These are phyloP conservation scores for Leavenworthia alabamica DNA, from an alignment of 345 rosid species.

Conservation along the genomic window DNA sequence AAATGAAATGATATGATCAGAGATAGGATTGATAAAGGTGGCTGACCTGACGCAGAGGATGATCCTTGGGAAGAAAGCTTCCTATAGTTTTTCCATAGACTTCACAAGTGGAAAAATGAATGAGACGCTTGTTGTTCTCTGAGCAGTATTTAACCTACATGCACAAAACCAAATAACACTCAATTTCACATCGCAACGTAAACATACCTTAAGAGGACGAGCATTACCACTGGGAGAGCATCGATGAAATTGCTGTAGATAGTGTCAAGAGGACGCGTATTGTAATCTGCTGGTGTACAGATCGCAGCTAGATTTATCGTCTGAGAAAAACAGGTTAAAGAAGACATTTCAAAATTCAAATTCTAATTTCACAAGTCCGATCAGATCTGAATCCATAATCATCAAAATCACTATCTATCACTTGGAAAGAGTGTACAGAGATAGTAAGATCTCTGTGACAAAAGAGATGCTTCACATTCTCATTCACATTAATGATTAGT, in stretches of 20 bases:
- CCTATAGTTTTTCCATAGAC: slow-evolving; percentile 98
- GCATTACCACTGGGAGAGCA: slow-evolving; percentile 91
- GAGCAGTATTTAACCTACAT: slow-evolving; percentile 93
- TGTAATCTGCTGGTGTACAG: slow-evolving; percentile 99
- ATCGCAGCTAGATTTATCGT: slow-evolving; percentile 96
- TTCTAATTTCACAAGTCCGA: not conserved
- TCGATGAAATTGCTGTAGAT: slow-evolving; percentile 98
- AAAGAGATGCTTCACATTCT: not conserved
- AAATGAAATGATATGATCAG: slow-evolving; percentile 9
- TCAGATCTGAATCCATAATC: slow-evolving; percentile 27
- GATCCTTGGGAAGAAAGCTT: slow-evolving; percentile 90
- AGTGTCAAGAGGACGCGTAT: slow-evolving; percentile 96
- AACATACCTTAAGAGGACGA: not conserved
- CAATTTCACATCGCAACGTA: slow-evolving; percentile 19
- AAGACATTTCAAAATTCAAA: not conserved
- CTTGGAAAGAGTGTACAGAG: too few species aligned
- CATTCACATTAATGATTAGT: not conserved
- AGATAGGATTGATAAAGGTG: slow-evolving; percentile 20
- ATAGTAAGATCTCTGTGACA: too few species aligned
- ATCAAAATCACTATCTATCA: slow-evolving; percentile 8
- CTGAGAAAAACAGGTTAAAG: slow-evolving; percentile 33
- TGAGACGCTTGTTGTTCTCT: slow-evolving; percentile 93
- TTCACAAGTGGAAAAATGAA: slow-evolving; percentile 99
- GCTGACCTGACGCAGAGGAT: slow-evolving; percentile 87
- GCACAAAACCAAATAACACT: not conserved